Percentiles rank a stretch among this genome's conserved stretches.
These are phyloP conservation scores for Gentiana straminea DNA, from an alignment of 257 asterid genomes.

Conservation along the genomic window DNA sequence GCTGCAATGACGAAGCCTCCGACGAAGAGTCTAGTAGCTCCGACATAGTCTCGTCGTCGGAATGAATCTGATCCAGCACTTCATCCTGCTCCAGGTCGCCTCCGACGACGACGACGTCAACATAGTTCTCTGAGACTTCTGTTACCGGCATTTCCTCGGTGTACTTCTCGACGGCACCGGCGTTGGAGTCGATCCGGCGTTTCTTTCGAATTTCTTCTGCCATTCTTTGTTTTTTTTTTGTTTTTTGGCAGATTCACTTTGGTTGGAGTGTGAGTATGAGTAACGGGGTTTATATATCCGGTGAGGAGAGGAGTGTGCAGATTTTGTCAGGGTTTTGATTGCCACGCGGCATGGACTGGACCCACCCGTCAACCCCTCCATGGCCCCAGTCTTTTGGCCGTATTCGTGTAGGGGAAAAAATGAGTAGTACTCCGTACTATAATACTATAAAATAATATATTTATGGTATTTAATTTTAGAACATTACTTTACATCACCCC, in stretches of 20 bases:
- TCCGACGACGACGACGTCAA: slow-evolving; percentile 1
- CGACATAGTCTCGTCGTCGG: slow-evolving; percentile 30
- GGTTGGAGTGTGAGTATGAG: slow-evolving; percentile 1
- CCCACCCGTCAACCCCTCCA: no score
- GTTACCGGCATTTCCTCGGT: slow-evolving; percentile 4
- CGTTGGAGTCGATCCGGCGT: background rate
- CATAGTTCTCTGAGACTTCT: background rate
- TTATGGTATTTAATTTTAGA: no score
- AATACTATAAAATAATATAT: no score
- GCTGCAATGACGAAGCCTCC: slow-evolving; percentile 14
- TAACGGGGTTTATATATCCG: background rate
- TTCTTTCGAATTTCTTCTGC: slow-evolving; percentile 14
- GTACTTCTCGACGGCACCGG: slow-evolving; percentile 2
- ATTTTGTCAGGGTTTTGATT: background rate
- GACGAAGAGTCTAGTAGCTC: slow-evolving; percentile 38
- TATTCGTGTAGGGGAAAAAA: no score
- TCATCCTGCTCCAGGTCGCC: slow-evolving; percentile 8
- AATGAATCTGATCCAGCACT: slow-evolving; percentile 21
- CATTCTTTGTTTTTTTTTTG: background rate
- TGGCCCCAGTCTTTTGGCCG: no score
- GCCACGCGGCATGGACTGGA: slow-evolving; percentile 8
- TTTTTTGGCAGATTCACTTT: background rate
- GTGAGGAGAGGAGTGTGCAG: background rate
- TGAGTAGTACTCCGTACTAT: no score
- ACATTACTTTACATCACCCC: no score